A percentile compares a stretch with the other conserved stretches of the same genome.
Conservation (phyloP, 179 eudicot species). For the Actinidia polygama region DNA sequence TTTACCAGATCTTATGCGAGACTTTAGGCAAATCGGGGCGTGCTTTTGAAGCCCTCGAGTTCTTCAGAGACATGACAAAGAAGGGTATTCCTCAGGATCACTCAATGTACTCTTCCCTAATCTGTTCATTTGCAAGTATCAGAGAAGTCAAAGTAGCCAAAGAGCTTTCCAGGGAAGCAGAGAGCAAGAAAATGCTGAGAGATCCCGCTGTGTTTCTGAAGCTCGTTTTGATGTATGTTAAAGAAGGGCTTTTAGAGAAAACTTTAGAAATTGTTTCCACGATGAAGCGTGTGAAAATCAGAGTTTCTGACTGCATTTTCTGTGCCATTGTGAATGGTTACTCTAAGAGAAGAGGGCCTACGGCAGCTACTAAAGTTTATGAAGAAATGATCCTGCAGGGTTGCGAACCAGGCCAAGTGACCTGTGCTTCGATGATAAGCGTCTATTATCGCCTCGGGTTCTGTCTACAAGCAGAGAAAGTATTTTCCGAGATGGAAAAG, state of each 20-base stretch:
- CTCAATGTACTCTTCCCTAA: conserved; percentile 60
- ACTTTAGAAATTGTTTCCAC: conserved; percentile 55
- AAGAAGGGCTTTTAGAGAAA: conserved; percentile 64
- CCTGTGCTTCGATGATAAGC: conserved; percentile 71
- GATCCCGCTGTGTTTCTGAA: conserved; percentile 79
- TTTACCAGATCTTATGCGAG: conserved; percentile 58
- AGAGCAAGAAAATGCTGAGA: conserved; percentile 64
- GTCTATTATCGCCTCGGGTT: conserved; percentile 63
- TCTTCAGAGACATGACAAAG: conserved; percentile 55
- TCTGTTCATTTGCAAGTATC: conserved; percentile 56
- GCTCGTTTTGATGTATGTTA: conserved; percentile 69
- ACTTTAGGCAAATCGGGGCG: conserved; percentile 63
- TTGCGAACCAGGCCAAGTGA: conserved; percentile 86
- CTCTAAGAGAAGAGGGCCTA: conserved; percentile 68
- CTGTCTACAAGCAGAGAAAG: conserved; percentile 52
- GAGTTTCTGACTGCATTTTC: conserved; percentile 82
- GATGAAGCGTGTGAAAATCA: conserved; percentile 57
- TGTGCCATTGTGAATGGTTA: conserved; percentile 84
- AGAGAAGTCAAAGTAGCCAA: conserved; percentile 57
- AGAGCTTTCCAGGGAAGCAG: conserved; percentile 60
- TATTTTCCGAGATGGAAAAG: conserved; percentile 63
- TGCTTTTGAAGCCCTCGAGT: conserved; percentile 60
- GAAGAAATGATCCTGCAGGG: conserved; percentile 49
- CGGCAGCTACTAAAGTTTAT: conserved; percentile 54
- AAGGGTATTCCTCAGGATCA: conserved; percentile 51